Evolutionary conservation across 2,329 filamentous ascomycete species (phyloP).

Genomic region (Emydomyces testavorans): DNA sequence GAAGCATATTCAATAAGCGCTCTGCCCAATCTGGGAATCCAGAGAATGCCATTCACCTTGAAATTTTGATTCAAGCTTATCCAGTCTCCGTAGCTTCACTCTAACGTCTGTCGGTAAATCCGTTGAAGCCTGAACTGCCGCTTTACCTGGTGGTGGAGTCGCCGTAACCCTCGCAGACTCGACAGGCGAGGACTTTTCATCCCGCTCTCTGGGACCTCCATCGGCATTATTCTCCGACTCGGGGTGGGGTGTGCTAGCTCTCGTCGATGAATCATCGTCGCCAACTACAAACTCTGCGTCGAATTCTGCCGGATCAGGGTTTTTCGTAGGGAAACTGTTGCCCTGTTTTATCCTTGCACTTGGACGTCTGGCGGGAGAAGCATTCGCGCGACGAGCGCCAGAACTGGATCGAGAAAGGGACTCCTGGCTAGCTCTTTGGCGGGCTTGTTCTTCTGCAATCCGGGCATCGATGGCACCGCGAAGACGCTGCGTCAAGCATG

Average conservation of each 20-base stretch:
- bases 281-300: conserved; percentile 78
- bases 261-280: conserved; percentile 60
- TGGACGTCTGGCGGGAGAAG: conserved; percentile 18
- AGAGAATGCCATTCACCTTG: conserved; percentile 50
- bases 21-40: background rate
- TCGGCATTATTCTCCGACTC: conserved; percentile 32
- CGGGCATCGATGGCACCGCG: conserved; percentile 75
- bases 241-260: conserved; percentile 48
- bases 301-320: conserved; percentile 75
- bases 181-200: conserved; percentile 21
- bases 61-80: conserved; percentile 80
- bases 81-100: conserved; percentile 68
- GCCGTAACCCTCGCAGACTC: conserved; percentile 18
- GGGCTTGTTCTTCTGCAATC: conserved; percentile 84
- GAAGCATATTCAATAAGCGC: conserved; percentile 10
- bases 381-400: conserved; percentile 20
- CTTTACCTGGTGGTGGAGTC: conserved; percentile 18
- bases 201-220: conserved; percentile 18
- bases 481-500: conserved; percentile 48
- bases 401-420: conserved; percentile 36
- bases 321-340: conserved; percentile 39
- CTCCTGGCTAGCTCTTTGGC: conserved; percentile 48
- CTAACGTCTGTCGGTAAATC: conserved; percentile 65
- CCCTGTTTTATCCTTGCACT: conserved; percentile 24
- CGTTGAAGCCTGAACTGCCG: conserved; percentile 18